Base-by-base conservation (phyloP, 768 basidiomycete species). In the Leccinum incarnatum region DNA sequence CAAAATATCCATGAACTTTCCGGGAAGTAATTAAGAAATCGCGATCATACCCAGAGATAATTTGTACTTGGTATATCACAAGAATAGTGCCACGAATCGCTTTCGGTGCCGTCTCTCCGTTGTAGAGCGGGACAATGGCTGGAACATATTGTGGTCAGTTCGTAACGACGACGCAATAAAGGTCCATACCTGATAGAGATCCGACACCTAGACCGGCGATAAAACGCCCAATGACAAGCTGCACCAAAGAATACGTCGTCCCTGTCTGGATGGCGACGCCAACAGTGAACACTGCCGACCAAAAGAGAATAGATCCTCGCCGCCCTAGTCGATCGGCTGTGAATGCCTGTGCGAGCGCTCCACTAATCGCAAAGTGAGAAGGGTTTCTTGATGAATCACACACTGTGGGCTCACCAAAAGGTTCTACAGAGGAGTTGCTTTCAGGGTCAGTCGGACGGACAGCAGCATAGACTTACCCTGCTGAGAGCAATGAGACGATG, bases 161-260 rank as follows among this genome's bases (percentile, higher is more conserved):
- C 23, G 5, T 25, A 5, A 50, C 29, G 15, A 36, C 9, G 53
- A 62, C 27, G 30, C 21, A 5, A 19, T 12, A 37, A 37, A 25
- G 25, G n/a, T 49, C 58, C 73, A n/a, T 64, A 85, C 86, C 85
- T 59, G 83, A 91, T 51, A 91, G 66, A 2, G 89, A 86, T 2
- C 89, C 88, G 2, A 92, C 89, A 21, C 89, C 90, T 8, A 92
- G 75, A 48, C 90, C 90, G 15, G 89, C 87, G 53, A 91, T 77
- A 60, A 85, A 89, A 4, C 87, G 83, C n/a, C 87, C 89, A 49
- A 88, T 77, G 1, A 84, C 85, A 40, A 93, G 79, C 67, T 91
- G 90, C 1, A 70, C 82, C 34, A 90, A 68, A 1, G 85, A 84
- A 55, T 73, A 75, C 3, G 74, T 75, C 0, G 89, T 86, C 17